These are phyloP conservation scores for Wickerhamiella musiphila DNA, from an alignment of 805 yeast genomes.

Conservation along the genomic window DNA sequence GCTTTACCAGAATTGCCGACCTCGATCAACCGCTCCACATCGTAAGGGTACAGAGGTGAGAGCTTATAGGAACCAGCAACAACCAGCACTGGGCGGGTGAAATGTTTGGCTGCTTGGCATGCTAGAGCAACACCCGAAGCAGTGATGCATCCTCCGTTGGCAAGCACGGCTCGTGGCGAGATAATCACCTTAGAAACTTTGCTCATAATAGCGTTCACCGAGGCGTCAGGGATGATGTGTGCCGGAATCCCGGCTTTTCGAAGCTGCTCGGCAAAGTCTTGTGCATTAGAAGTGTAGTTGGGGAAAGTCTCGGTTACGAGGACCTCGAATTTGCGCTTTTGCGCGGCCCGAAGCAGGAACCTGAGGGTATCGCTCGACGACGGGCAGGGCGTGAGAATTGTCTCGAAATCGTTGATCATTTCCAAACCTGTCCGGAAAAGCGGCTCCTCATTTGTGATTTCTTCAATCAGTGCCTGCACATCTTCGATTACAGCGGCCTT, in stretches of 20 bases:
- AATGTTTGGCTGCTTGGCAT: conserved; percentile 90
- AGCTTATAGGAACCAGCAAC: conserved; percentile 88
- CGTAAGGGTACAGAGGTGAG: conserved; percentile 84
- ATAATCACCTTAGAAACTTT: conserved; percentile 90
- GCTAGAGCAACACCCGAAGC: conserved; percentile 84
- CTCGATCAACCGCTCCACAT: conserved; percentile 66
- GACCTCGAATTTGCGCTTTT: conserved; percentile 82
- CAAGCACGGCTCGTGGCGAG: conserved; percentile 83
- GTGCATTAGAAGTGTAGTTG: conserved; percentile 63
- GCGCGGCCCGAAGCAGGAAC: conserved; percentile 69
- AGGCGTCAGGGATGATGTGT: conserved; percentile 80
- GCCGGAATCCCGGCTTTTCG: conserved; percentile 80
- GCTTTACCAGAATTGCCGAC: conserved; percentile 90
- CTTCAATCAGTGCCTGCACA: conserved; percentile 70
- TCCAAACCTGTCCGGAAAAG: conserved; percentile 83
- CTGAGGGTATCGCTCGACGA: conserved; percentile 76
- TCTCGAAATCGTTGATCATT: conserved; percentile 71
- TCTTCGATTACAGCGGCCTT: conserved; percentile 15
- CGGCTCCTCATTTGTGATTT: conserved; percentile 77
- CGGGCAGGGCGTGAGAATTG: conserved; percentile 77
- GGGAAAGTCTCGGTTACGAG: conserved; percentile 81
- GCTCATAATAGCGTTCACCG: conserved; percentile 90
- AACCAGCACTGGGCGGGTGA: conserved; percentile 88
- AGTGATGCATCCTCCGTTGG: conserved; percentile 88
- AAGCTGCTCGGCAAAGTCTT: conserved; percentile 58